Evolutionary conservation across 169 alveolate species (phyloP).

Genomic region (Neospora caninum): DNA sequence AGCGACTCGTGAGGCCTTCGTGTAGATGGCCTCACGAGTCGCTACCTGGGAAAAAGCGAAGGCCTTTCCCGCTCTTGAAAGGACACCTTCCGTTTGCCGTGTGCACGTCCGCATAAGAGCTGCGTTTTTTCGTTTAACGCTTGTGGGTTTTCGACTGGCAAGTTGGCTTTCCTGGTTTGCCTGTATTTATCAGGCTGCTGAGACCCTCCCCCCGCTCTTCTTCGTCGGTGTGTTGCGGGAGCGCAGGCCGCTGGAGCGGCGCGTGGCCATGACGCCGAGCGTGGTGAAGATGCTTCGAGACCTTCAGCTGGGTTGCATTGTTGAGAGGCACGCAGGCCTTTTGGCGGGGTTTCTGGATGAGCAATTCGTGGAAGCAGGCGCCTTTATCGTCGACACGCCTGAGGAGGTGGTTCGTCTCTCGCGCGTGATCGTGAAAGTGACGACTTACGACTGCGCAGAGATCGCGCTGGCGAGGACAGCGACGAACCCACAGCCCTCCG

Average conservation of each 20-base stretch:
- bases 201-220: conserved; percentile 4
- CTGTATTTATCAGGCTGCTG: not conserved
- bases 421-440: conserved; percentile 13
- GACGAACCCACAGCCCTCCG: not conserved
- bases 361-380: conserved; percentile 8
- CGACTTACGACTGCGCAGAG: conserved; percentile 6
- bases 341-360: conserved; percentile 23
- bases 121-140: no score
- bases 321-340: conserved; percentile 20
- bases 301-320: conserved; percentile 26
- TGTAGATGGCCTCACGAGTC: no score
- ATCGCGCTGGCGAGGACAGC: not conserved
- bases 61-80: no score
- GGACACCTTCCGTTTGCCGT: no score
- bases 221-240: conserved; percentile 39
- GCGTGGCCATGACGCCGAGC: conserved; percentile 51
- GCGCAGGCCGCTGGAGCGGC: conserved; percentile 25
- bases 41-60: no score
- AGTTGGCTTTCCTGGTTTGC: not conserved
- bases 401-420: conserved; percentile 7
- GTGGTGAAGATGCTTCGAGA: conserved; percentile 10
- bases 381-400: not conserved
- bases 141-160: no score
- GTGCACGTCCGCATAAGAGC: no score
- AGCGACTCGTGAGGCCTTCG: no score